A percentile compares a stretch with the other conserved stretches of the same genome.
phyloP scores from a whole-genome alignment of 441 rosid species.

The Eutrema salsugineum region DNA sequence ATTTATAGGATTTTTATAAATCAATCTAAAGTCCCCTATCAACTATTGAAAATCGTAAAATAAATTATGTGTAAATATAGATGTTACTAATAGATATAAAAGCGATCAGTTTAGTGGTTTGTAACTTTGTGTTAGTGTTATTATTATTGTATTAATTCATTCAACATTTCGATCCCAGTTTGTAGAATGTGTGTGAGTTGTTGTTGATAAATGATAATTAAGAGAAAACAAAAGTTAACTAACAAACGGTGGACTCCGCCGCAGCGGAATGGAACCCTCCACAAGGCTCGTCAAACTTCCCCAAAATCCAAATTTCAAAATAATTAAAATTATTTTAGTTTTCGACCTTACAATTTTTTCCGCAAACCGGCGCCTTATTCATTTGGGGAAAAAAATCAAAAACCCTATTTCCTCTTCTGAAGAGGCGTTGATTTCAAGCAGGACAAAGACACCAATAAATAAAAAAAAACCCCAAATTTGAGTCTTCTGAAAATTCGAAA shows the following conservation, averaged over 20 bases:
- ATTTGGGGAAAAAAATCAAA: constrained; percentile 2
- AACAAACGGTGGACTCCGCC: not conserved
- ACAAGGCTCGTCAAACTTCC: constrained; percentile 6
- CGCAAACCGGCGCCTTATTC: constrained; percentile 11
- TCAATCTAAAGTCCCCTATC: too few relatives aligned
- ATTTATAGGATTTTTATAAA: too few relatives aligned
- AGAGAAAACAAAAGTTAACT: too few relatives aligned
- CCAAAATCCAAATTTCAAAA: not conserved
- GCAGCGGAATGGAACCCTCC: not conserved
- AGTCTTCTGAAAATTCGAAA: constrained; percentile 23
- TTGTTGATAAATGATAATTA: too few relatives aligned
- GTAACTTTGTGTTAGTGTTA: too few relatives aligned
- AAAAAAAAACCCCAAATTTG: not conserved
- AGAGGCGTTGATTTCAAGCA: not conserved
- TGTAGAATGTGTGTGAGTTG: too few relatives aligned
- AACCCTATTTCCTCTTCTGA: constrained; percentile 6
- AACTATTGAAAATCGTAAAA: too few relatives aligned
- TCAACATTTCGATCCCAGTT: too few relatives aligned
- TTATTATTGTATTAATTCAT: too few relatives aligned
- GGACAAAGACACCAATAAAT: not conserved
- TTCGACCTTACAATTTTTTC: not conserved
- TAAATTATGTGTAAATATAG: too few relatives aligned
- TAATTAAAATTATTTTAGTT: not conserved
- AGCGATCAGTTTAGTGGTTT: too few relatives aligned
- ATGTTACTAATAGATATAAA: too few relatives aligned